Evolutionary conservation across 2,329 filamentous ascomycete genomes (phyloP), one percentile per base, ranked within the genome.

Genomic region (Periconia digitata): DNA sequence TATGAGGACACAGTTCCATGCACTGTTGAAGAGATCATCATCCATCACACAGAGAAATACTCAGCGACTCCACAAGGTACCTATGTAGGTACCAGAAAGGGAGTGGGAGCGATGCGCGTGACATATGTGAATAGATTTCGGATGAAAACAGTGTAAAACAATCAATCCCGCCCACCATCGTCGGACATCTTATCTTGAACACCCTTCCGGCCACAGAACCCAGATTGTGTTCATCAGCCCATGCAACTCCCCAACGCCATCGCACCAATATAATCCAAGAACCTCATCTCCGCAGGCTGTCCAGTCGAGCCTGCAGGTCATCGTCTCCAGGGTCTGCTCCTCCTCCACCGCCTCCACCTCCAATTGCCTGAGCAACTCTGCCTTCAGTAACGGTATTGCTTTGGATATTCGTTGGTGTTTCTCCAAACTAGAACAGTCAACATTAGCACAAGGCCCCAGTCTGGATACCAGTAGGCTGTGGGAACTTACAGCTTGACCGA

Each of bases 271-370:
- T 35, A 5, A 34, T n/a, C 21, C 12, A 20, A 12, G 20, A 20
- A 20, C 17, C 36, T 67, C 59, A 83, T 65, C 79, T 74, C 66
- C 89, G 81, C 56, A 97, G 76, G 71, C 92, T 95, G 70, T 97
- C 90, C 44, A 99, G 81, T 50, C 94, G 85, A 55, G 94, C 92
- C 76, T 97, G 92, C 21, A 99, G 82, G 69, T 96, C 94, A 65
- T 96, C 90, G 63, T 96, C 92, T 57, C 66, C 79, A 35, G 79
- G 77, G 50, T 80, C 70, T n/a, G 20, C 38, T 6, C 36, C 90
- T 63, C 96, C 92, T 56, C 66, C 79, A 35, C 78, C 76, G 50
- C 80, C 70, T n/a, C 84, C 85, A 12, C 80, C 85, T 7, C 90
- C 90, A 58, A 97, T 81, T 15, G 92, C 91, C 70, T 97, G 89